Base-by-base conservation (phyloP, 352 stramenopile genomes). In the Phytophthora cryptogea region DNA sequence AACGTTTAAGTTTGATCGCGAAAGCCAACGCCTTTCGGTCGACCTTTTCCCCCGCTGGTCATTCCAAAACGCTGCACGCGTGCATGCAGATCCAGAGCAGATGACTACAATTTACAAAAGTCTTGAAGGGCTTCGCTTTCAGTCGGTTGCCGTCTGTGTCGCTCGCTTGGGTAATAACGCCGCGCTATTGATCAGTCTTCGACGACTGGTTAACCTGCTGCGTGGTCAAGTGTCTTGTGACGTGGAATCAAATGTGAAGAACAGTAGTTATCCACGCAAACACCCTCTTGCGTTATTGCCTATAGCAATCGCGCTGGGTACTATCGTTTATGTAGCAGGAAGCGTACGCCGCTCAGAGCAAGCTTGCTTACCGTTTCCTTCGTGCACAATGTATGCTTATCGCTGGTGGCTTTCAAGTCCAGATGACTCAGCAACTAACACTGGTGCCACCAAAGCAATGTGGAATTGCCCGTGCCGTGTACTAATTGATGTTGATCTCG, bases 101-200 rank as follows among this genome's bases (percentile, higher is more conserved):
- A 65, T 40, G 2, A 48, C 54, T 4, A 53, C 32, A 27, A 30
- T 75, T n/a, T 54, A 54, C 16, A 59, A 74, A 52, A 72, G 58
- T 30, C 54, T 80, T 8, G 44, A 78, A 26, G 52, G 56, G 9
- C 47, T 78, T 6, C 66, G 61, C 14, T 60, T 76, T 33, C 35
- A 59, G 17, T 66, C 72, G 2, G 23, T 56, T 13, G 27, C 58
- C 6, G 50, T 76, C 27, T 77, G 66, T 32, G 57, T 79, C 17
- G 54, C 68, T 35, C 67, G 60, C 0, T 30, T 85, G 13, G 64
- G 67, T 2, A 74, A 67, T 37, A 85, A 70, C 20, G 0, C 70
- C 7, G 32, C 54, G 8, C 45, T 80, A 11, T 62, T 64, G 9
- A 41, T 51, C 10, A 62, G 64, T 26, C 44, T 72, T 17, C 46